Evolutionary conservation across 345 rosid genomes (phyloP).

Genomic region (Raphanus sativus): DNA sequence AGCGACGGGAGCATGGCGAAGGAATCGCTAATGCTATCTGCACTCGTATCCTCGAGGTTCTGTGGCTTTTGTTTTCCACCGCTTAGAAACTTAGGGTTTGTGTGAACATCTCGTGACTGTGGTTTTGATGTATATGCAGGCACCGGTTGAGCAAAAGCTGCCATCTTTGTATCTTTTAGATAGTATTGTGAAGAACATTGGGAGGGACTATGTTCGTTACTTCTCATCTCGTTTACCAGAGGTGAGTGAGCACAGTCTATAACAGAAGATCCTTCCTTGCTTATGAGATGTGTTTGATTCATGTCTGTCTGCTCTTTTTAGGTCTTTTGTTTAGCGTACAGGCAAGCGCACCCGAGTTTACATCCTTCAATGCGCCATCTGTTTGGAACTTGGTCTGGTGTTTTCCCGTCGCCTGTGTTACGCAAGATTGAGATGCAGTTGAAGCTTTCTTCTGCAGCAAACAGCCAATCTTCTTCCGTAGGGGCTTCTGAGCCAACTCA

Average conservation of each 20-base stretch:
- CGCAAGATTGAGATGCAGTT: conserved; percentile 70
- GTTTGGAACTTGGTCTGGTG: conserved; percentile 93
- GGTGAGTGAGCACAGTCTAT: conserved; percentile 52
- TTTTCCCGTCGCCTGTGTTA: conserved; percentile 71
- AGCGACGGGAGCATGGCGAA: conserved; percentile 66
- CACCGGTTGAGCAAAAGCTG: conserved; percentile 81
- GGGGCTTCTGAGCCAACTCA: conserved; percentile 73
- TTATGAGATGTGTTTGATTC: conserved; percentile 1
- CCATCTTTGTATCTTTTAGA: conserved; percentile 95
- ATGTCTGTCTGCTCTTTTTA: conserved; percentile 28
- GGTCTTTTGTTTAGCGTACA: conserved; percentile 87
- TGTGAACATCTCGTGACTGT: background rate
- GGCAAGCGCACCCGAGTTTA: conserved; percentile 67
- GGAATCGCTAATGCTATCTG: conserved; percentile 92
- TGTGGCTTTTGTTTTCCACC: background rate
- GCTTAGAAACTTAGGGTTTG: background rate
- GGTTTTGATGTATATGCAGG: conserved; percentile 49
- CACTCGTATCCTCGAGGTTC: conserved; percentile 85
- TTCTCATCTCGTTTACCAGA: conserved; percentile 87
- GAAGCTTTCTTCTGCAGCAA: conserved; percentile 53
- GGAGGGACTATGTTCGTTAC: conserved; percentile 67
- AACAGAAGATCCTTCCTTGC: background rate
- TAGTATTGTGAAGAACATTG: conserved; percentile 94
- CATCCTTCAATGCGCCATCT: conserved; percentile 85
- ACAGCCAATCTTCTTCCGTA: conserved; percentile 58